Evolutionary conservation across 148 eudicot genomes (phyloP), one percentile per base, ranked within the genome.

Genomic region (Polygonum aviculare): DNA sequence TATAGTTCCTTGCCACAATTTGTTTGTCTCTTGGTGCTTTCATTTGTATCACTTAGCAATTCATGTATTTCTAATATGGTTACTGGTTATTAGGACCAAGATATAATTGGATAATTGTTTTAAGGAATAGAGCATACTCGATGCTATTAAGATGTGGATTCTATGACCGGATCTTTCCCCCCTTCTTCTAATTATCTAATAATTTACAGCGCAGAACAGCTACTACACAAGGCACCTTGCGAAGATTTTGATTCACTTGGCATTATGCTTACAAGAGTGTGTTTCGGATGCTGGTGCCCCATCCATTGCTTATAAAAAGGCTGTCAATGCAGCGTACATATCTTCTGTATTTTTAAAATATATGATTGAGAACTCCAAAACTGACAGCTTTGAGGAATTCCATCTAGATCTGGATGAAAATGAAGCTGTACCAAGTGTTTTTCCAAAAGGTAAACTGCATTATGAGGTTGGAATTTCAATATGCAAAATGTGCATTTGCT

Each of bases 191-290:
- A 49, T 49, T 62, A 44, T 7, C 44, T 67, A 36, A 36, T 36
- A 50, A 69, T 40, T 54, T 86, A 85, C 97, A 94, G 98, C 84
- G 21, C 87, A 79, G 82, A 94, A 90, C 87, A 94, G 92, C 81
- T 79, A 76, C 77, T 65, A 70, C 78, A 89, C 98, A 75, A 90
- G 94, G 83, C 98, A 94, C 84, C 88, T 94, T 21, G 89, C 89
- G 19, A 94, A 94, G 83, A 86, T 92, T 73, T 86, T 94, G 80
- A 80, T 94, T 80, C 94, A 94, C 88, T 84, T 94, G 69, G 86
- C 89, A 38, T 87, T 84, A 78, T 92, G 91, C 82, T 94, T 94
- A 89, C 90, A 92, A 90, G 96, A 92, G 79, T 87, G 89, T 80
- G 48, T 79, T 82, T 87, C 90, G 78, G 45, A 79, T 76, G 79